A percentile compares a stretch with the other conserved stretches of the same genome.
These are phyloP conservation scores for Hypoxylon fragiforme DNA, from an alignment of 495 filamentous ascomycete species.

Conservation along the genomic window DNA sequence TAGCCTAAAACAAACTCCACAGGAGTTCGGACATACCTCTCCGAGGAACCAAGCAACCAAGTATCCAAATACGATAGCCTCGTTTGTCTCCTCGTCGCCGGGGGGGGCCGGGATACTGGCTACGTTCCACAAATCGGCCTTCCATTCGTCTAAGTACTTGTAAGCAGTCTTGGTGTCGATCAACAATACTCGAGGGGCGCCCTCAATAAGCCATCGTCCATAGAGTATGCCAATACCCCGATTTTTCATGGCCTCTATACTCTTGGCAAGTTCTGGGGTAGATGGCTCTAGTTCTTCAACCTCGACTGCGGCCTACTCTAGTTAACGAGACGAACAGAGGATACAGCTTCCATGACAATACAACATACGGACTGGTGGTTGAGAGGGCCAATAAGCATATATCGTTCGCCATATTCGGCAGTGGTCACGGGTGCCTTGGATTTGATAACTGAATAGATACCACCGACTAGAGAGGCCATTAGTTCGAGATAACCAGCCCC, in stretches of 20 bases:
- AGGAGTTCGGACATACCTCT: conserved; percentile 85
- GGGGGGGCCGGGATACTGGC: conserved; percentile 91
- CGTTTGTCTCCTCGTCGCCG: conserved; percentile 92
- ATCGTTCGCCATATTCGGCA: conserved; percentile 96
- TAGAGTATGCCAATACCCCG: conserved; percentile 90
- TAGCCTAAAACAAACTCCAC: too few species aligned
- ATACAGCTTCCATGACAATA: background rate
- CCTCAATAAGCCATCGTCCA: conserved; percentile 96
- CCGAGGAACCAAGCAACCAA: conserved; percentile 97
- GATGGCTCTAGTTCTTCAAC: conserved; percentile 89
- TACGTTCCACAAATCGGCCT: conserved; percentile 89
- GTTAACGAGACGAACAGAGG: conserved; percentile 18
- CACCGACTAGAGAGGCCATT: conserved; percentile 68
- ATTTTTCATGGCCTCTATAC: conserved; percentile 85
- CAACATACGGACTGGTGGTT: conserved; percentile 81
- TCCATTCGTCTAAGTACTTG: conserved; percentile 93
- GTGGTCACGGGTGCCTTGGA: conserved; percentile 98
- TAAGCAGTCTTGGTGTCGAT: conserved; percentile 96
- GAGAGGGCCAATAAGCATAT: conserved; percentile 92
- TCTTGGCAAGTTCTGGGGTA: conserved; percentile 75
- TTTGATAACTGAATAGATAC: conserved; percentile 98
- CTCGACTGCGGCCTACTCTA: conserved; percentile 80
- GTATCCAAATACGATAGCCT: conserved; percentile 97
- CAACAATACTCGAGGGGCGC: conserved; percentile 87
- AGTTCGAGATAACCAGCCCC: conserved; percentile 7